phyloP scores from a whole-genome alignment of 176 grass and related monocot species.

The Chloris gayana region DNA sequence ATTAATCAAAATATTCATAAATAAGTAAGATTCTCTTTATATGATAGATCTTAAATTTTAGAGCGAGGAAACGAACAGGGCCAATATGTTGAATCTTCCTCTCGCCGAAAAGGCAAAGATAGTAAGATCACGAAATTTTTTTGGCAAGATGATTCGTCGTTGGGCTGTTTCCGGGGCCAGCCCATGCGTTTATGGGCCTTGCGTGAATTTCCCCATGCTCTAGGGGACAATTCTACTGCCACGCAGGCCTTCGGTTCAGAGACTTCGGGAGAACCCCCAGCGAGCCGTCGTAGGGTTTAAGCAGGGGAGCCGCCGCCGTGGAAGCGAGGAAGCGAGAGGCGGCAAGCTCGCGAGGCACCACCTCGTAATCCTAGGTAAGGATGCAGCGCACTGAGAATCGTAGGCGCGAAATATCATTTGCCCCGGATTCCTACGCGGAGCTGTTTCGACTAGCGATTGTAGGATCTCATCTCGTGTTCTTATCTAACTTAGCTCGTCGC shows the following conservation, averaged over 20 bases:
- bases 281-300: constrained; percentile 1
- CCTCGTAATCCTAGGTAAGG: constrained; percentile 6
- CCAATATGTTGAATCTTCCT: too few relatives aligned
- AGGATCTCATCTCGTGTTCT: neutral
- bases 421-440: neutral
- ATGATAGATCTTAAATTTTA: too few relatives aligned
- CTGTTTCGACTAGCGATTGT: neutral
- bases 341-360: neutral
- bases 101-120: too few relatives aligned
- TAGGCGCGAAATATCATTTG: neutral
- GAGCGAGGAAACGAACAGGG: too few relatives aligned
- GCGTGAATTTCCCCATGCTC: neutral
- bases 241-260: neutral
- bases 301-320: neutral
- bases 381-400: neutral
- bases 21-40: too few relatives aligned
- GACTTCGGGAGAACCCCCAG: neutral
- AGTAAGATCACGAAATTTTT: too few relatives aligned
- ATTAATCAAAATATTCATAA: too few relatives aligned
- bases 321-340: neutral
- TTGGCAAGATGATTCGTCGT: neutral
- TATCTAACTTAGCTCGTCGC: neutral
- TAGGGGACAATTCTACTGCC: neutral
- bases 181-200: neutral
- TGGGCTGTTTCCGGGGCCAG: neutral